Base-by-base conservation (phyloP, 164 flowering plant species). In the Santalum album region DNA sequence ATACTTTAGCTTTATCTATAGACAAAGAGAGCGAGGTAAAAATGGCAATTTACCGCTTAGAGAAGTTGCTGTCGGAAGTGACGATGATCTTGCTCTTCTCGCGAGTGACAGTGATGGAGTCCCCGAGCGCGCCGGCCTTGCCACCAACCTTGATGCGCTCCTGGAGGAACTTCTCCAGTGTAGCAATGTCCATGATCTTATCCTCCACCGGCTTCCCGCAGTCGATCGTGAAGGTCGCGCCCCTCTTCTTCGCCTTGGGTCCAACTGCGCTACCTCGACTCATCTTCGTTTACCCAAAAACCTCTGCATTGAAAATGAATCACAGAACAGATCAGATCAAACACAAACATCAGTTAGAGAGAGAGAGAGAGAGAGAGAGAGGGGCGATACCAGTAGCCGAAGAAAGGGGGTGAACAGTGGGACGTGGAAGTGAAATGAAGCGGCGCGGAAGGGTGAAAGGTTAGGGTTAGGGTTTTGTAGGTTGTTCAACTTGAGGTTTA, bases 141-240 rank as follows among this genome's bases (percentile, higher is more conserved):
- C 82, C 87, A 20, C 82, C 87, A 27, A 82, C 81, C 64, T 79
- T 82, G 65, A 82, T 82, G 50, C 87, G 60, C 66, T 82, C 87
- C 68, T 82, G 87, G 6, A 82, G 78, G 45, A 82, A 82, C 76
- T 82, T 82, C 70, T 82, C 87, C 7, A 82, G 75, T 2, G 87
- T 77, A 10, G 87, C 79, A 43, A 77, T 74, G 62, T 77, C 81
- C 81, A 77, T 77, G 46, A 77, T 77, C 75, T 77, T 77, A 47
- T 74, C 86, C 64, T 81, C 87, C 20, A 81, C 87, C 4, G 87
- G 87, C 82, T 81, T 81, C 21, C 67, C 69, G 34, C 88, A 82
- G 65, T 82, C 88, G 50, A 82, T 79, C 22, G 64, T 63, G 77
- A 79, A 82, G 22, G 72, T 59, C 17, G 58, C 75, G 12, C 16